Base-by-base conservation (phyloP, 2,329 filamentous ascomycete genomes). In the Nothophoma quercina region DNA sequence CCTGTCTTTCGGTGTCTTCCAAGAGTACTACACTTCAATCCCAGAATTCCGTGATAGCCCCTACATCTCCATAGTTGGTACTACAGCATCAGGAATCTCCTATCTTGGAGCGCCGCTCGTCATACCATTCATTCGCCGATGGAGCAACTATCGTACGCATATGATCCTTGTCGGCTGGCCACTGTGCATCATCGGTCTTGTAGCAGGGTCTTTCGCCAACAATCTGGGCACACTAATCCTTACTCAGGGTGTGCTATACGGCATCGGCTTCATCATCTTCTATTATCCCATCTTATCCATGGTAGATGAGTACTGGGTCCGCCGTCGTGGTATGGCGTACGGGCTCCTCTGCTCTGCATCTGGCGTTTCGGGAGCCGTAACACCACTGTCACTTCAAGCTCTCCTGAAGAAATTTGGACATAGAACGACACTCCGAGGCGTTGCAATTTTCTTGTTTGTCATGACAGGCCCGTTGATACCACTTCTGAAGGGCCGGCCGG, bases 251-350 rank as follows among this genome's bases (percentile, higher is more conserved):
- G 64, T 77, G 2, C 40, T 76, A 16, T 77, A 69, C 32, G 74
- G 63, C 1, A 40, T 76, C 8, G 72, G 81, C 0, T 82, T 82
- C 22, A 71, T 75, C n/a, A 64, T 82, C 1, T 58, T 81, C n/a
- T 84, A 75, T 58, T 81, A 63, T 29, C 79, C 78, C 0, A 72
- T 74, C 2, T 73, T 80, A 18, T 58, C 75, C 4, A 78, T 77
- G 55, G 64, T 82, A 15, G 78, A 82, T 41, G 78, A 82, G 60
- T 86, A 63, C 73, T 83, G 83, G 60, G 66, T 82, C n/a, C 64
- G 63, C 10, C 65, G 75, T n/a, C 78, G 79, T 53, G 79, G 80
- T 1, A 68, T 83, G 23, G 81, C 80, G 0, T 78, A 77, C 60
- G 80, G 81, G 0, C 70, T 79, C 10, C 77, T 82, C 53, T 64